Percentiles rank a stretch among this genome's conserved stretches.
These are phyloP conservation scores for Herpetomonas samuelpessoai DNA, from an alignment of 208 protist species.

Conservation along the genomic window DNA sequence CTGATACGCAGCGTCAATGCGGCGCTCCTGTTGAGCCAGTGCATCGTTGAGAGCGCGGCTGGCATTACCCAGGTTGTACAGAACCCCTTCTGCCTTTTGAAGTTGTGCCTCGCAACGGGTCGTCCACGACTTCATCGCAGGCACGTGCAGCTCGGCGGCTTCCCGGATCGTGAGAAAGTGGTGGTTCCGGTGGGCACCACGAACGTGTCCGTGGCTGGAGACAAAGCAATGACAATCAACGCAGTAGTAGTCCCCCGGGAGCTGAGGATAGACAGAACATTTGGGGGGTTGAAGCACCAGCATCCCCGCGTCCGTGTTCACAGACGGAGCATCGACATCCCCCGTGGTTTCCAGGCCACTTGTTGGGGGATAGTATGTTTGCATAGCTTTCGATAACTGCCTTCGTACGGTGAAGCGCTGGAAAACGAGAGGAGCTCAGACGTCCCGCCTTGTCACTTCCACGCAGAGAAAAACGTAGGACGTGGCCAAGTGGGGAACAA, in stretches of 20 bases:
- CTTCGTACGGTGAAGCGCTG: too few species aligned
- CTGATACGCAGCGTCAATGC: conserved; percentile 16
- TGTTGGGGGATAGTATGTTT: neutral
- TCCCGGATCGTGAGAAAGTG: conserved; percentile 27
- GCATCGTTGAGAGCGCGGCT: conserved; percentile 11
- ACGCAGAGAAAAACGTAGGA: too few species aligned
- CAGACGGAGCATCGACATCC: too few species aligned
- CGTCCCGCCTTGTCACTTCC: too few species aligned
- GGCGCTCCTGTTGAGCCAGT: conserved; percentile 10
- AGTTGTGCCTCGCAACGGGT: conserved; percentile 22
- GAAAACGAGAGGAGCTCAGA: too few species aligned
- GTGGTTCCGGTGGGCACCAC: conserved; percentile 29
- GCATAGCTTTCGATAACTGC: too few species aligned
- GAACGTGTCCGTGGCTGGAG: conserved; percentile 31
- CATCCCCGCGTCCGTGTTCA: conserved; percentile 3
- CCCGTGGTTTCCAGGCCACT: neutral
- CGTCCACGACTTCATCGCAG: conserved; percentile 19
- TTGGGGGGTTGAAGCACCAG: conserved; percentile 6
- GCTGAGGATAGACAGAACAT: conserved; percentile 31
- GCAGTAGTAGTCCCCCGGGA: conserved; percentile 33
- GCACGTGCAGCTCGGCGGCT: conserved; percentile 30
- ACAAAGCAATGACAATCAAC: conserved; percentile 26
- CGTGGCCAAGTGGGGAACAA: too few species aligned
- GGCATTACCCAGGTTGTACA: conserved; percentile 18
- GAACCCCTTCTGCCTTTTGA: conserved; percentile 15